Percentiles rank a stretch among this genome's conserved stretches.
These are phyloP conservation scores for Ascochyta viciae-villosae DNA, from an alignment of 2,329 filamentous ascomycete genomes.

Conservation along the genomic window DNA sequence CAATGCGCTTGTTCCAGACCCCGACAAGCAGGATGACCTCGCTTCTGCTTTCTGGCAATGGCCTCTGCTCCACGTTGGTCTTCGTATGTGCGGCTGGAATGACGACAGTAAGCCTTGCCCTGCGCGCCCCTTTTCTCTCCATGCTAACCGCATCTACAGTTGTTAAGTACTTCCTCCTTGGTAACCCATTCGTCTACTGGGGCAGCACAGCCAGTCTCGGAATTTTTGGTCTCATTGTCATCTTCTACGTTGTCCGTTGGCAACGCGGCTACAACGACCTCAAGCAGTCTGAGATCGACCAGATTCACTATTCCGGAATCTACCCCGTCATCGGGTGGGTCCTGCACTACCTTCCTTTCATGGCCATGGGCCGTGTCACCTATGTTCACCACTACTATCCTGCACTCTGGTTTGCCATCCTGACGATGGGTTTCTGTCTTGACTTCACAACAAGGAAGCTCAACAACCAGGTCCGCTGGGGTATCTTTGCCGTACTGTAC, in stretches of 20 bases:
- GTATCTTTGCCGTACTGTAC: slow-evolving; percentile 78
- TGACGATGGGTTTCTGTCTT: slow-evolving; percentile 84
- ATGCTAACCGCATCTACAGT: slow-evolving; percentile 48
- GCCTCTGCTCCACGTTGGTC: slow-evolving; percentile 92
- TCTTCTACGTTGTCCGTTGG: slow-evolving; percentile 92
- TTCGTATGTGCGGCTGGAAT: slow-evolving; percentile 99
- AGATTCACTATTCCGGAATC: slow-evolving; percentile 90
- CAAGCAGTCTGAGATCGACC: slow-evolving; percentile 79
- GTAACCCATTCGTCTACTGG: slow-evolving; percentile 97
- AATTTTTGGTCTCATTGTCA: slow-evolving; percentile 73
- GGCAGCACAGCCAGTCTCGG: slow-evolving; percentile 81
- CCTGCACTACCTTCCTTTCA: slow-evolving; percentile 93
- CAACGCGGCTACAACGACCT: slow-evolving; percentile 92
- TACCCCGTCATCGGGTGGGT: slow-evolving; percentile 96
- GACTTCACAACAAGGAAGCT: slow-evolving; percentile 81
- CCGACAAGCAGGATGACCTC: slow-evolving; percentile 98
- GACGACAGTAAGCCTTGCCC: slow-evolving; percentile 67
- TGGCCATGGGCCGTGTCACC: slow-evolving; percentile 97
- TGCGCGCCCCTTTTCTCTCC: not conserved
- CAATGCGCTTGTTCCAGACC: slow-evolving; percentile 95
- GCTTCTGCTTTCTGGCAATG: slow-evolving; percentile 98
- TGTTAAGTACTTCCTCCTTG: slow-evolving; percentile 97
- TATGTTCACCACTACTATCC: slow-evolving; percentile 99
- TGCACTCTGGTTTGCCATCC: slow-evolving; percentile 94
- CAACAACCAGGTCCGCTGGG: slow-evolving; percentile 68